A percentile compares a stretch with the other conserved stretches of the same genome.
phyloP scores from a whole-genome alignment of 2,329 filamentous ascomycete genomes.

The Chaetomiaceae sp. region DNA sequence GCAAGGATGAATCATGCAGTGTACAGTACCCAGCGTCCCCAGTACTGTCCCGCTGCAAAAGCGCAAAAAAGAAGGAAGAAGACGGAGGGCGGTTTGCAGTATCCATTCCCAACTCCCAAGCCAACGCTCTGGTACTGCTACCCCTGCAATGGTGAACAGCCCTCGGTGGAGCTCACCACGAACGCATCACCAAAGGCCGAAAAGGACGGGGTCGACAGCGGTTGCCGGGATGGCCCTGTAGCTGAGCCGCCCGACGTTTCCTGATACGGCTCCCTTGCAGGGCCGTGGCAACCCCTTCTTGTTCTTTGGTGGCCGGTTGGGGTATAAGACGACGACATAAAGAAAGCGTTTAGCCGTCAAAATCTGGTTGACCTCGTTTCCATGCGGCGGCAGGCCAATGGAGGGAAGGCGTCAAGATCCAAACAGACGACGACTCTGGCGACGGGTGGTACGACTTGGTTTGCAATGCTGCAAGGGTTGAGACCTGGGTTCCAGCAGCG shows the following conservation, averaged over 20 bases:
- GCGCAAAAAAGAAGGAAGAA: background rate
- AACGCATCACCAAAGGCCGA: slow-evolving; percentile 13
- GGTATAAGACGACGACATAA: slow-evolving; percentile 24
- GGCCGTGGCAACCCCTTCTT: slow-evolving; percentile 18
- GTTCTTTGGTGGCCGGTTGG: slow-evolving; percentile 16
- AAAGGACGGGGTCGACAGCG: slow-evolving; percentile 12
- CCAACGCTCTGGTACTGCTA: background rate
- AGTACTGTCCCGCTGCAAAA: slow-evolving; percentile 9
- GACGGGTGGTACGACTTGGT: slow-evolving; percentile 13
- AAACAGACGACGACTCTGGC: slow-evolving; percentile 17
- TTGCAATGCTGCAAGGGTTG: slow-evolving; percentile 18
- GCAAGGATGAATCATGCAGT: background rate
- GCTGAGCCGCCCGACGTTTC: slow-evolving; percentile 21
- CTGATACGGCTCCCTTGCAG: slow-evolving; percentile 24
- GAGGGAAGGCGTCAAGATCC: slow-evolving; percentile 16
- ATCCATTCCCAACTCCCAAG: slow-evolving; percentile 2
- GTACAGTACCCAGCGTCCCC: slow-evolving; percentile 14
- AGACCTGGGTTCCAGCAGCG: slow-evolving; percentile 14
- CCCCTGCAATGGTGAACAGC: slow-evolving; percentile 1
- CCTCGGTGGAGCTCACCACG: slow-evolving; percentile 1
- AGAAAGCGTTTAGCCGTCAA: slow-evolving; percentile 23
- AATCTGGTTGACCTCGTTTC: slow-evolving; percentile 22
- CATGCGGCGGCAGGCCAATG: slow-evolving; percentile 18
- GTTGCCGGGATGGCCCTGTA: slow-evolving; percentile 21
- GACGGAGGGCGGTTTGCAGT: background rate